phyloP scores from a whole-genome alignment of 1,284 basidiomycete genomes.

The Rhodofomes roseus region DNA sequence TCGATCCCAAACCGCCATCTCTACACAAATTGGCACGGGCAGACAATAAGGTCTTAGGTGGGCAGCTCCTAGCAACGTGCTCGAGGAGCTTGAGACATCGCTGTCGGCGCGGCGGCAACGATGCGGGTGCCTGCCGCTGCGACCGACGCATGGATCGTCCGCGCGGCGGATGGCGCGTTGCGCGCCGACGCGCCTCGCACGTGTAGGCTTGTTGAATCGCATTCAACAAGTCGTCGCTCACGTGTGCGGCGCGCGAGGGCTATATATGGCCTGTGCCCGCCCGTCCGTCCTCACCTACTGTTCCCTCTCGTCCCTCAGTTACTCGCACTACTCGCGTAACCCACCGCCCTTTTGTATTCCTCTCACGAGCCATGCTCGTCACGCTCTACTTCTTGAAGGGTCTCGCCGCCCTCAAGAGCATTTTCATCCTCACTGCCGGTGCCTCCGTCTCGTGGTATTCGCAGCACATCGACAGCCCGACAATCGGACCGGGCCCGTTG shows the following conservation, averaged over 20 bases:
- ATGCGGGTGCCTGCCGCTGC: too few relatives aligned
- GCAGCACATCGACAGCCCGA: background rate
- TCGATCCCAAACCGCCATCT: too few relatives aligned
- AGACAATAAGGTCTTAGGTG: too few relatives aligned
- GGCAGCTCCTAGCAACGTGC: too few relatives aligned
- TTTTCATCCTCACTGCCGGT: background rate
- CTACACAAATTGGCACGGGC: too few relatives aligned
- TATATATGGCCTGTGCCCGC: background rate
- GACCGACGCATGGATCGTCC: too few relatives aligned
- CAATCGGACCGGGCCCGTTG: background rate
- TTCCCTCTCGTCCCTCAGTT: background rate
- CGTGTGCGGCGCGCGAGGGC: background rate
- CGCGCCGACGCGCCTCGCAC: background rate
- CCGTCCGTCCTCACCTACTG: background rate
- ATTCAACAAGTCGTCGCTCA: background rate
- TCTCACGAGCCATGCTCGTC: background rate
- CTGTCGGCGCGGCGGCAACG: conserved; percentile 4
- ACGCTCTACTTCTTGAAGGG: background rate
- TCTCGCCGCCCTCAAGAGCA: background rate
- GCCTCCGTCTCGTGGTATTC: background rate
- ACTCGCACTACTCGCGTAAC: background rate
- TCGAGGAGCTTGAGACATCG: too few relatives aligned
- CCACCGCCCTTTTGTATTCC: background rate
- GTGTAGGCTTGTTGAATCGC: background rate
- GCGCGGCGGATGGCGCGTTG: background rate